Conservation (phyloP, 176 grass and related monocot species). For the Coix lacrymajobi region DNA sequence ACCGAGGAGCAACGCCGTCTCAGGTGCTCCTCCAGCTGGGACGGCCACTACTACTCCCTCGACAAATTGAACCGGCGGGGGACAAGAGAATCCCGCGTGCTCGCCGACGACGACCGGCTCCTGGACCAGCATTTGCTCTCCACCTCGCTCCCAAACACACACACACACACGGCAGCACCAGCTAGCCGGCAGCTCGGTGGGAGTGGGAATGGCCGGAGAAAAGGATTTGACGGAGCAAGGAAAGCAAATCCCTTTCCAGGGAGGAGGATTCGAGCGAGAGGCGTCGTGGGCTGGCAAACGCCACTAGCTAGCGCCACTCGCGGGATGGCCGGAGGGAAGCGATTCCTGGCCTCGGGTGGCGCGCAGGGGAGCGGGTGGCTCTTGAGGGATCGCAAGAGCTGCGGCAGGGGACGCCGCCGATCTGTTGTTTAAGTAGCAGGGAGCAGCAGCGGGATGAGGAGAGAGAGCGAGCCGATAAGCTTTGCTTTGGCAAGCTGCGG, state of each 20-base stretch:
- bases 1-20: background rate
- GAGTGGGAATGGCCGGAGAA: background rate
- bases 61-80: slow-evolving; percentile 11
- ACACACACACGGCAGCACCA: too few species aligned
- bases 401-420: slow-evolving; percentile 2
- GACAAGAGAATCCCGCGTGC: background rate
- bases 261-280: background rate
- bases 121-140: background rate
- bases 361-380: background rate
- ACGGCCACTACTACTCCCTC: background rate
- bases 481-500: background rate
- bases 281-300: background rate
- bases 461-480: background rate
- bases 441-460: too few species aligned
- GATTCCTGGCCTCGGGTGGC: slow-evolving; percentile 17
- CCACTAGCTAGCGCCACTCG: too few species aligned
- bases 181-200: background rate
- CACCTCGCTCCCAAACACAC: background rate
- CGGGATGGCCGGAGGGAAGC: background rate
- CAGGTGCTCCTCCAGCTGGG: slow-evolving; percentile 36
- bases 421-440: background rate
- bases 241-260: background rate
- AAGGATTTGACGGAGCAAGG: background rate
- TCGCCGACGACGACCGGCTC: slow-evolving; percentile 18
- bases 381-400: slow-evolving; percentile 7